Evolutionary conservation across 257 asterid genomes (phyloP), one percentile per base, ranked within the genome.

Genomic region (Jacaranda copaia): DNA sequence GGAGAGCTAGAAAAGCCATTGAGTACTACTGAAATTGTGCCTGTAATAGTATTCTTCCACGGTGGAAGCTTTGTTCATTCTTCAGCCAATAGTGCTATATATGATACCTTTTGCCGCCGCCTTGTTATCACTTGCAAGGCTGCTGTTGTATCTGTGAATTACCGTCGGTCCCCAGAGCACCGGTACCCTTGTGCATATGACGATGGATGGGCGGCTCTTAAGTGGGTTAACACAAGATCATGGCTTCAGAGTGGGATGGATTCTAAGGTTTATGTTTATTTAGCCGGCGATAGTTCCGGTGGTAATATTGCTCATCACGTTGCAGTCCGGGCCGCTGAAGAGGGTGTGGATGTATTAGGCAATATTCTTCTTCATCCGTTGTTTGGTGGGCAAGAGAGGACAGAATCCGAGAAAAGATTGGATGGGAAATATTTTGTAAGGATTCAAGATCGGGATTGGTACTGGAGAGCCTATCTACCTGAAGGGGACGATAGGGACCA

Each of bases 31-130:
- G 89, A 83, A 18, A 40, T 87, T n/a, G 87, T 91, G 0, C 98
- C 98, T 11, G 97, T 93, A 0, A 87, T 93, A 25, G 56, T 93
- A 5, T 93, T 82, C 91, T 91, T 87, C 90, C 98, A 91, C 35
- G 98, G 98, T 4, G 98, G 98, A 13, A 93, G 98, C 82, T 93
- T 93, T 14, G 90, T 92, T 8, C 98, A 93, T 70, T 93, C 98
- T 11, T 93, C 98, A 0, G 94, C 92, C 70, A 91, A 91, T 15
- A 93, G 92, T 63, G 97, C 98, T 11, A 93, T 93, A 39, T 93
- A 93, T 48, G 98, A 93, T 46, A 90, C 84, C 4, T 87, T 93
- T 36, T 93, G 98, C 46, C 98, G 98, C 2, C 92, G 98, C 48
- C 85, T 93, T 9, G 98, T 90, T 8, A 76, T 62, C 14, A 77